phyloP scores from a whole-genome alignment of 1,284 basidiomycete genomes.

The Irpex sp. region DNA sequence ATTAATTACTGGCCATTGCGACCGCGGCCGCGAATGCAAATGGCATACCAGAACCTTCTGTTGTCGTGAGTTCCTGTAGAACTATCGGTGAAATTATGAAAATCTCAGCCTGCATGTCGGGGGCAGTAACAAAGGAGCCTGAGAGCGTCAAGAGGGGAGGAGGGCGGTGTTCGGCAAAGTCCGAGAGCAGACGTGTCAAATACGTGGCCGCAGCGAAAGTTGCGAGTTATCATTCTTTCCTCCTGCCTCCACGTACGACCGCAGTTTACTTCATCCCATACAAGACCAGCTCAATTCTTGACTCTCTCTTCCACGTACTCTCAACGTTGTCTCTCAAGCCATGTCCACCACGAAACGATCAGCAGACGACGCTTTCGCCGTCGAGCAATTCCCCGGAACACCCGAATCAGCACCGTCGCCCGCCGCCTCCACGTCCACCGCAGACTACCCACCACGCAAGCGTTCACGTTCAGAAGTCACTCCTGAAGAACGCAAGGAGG shows the following conservation, averaged over 20 bases:
- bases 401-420: conserved; percentile 24
- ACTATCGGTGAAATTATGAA: conserved; percentile 2
- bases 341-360: conserved; percentile 27
- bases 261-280: conserved; percentile 22
- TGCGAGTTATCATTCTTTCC: conserved; percentile 13
- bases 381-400: conserved; percentile 16
- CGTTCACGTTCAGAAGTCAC: conserved; percentile 58
- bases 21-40: background rate
- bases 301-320: conserved; percentile 18
- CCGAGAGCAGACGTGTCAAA: conserved; percentile 9
- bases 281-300: conserved; percentile 24
- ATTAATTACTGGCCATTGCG: background rate
- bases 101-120: background rate
- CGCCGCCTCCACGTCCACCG: conserved; percentile 12
- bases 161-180: conserved; percentile 6
- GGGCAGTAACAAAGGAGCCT: background rate
- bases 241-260: conserved; percentile 30
- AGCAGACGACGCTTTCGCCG: conserved; percentile 26
- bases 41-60: background rate
- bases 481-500: conserved; percentile 76
- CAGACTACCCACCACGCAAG: conserved; percentile 56
- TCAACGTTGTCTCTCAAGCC: conserved; percentile 12
- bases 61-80: background rate
- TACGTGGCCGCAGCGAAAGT: conserved; percentile 12
- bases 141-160: background rate